Conservation (phyloP, 2,329 filamentous ascomycete species). For the Fusarium compactum region DNA sequence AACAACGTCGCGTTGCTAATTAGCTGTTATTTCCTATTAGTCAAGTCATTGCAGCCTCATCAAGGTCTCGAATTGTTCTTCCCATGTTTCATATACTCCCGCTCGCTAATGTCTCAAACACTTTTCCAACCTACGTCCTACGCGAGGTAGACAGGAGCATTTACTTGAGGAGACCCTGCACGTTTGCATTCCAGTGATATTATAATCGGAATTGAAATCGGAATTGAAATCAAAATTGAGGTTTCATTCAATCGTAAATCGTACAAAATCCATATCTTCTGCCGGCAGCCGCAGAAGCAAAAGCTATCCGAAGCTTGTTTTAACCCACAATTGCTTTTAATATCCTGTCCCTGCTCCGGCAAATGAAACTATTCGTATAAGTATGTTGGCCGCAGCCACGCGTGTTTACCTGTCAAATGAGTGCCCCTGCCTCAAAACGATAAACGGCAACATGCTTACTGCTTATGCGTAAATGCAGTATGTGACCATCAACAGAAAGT, state of each 20-base stretch:
- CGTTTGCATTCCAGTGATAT: constrained; percentile 6
- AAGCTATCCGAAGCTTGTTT: neutral
- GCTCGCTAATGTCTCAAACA: constrained; percentile 25
- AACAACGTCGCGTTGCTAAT: neutral
- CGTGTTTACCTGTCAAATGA: constrained; percentile 5
- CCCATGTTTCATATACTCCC: constrained; percentile 25
- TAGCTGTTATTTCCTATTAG: constrained; percentile 11
- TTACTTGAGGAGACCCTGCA: constrained; percentile 7
- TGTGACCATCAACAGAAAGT: constrained; percentile 10
- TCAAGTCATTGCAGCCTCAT: constrained; percentile 9
- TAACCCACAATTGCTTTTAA: constrained; percentile 21
- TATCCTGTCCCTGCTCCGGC: constrained; percentile 9
- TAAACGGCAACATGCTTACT: constrained; percentile 28
- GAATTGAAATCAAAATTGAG: neutral
- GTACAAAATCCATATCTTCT: constrained; percentile 14
- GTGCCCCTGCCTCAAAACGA: constrained; percentile 28
- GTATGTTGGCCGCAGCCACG: constrained; percentile 20
- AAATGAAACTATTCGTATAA: constrained; percentile 17
- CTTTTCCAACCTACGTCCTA: constrained; percentile 9
- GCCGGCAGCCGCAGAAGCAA: neutral
- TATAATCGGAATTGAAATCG: neutral
- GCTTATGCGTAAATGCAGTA: constrained; percentile 1
- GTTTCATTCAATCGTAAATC: constrained; percentile 33
- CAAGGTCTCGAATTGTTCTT: constrained; percentile 15
- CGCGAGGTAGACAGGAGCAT: constrained; percentile 2